Evolutionary conservation across 495 filamentous ascomycete genomes (phyloP).

Genomic region (Penicillium psychrofluorescens): DNA sequence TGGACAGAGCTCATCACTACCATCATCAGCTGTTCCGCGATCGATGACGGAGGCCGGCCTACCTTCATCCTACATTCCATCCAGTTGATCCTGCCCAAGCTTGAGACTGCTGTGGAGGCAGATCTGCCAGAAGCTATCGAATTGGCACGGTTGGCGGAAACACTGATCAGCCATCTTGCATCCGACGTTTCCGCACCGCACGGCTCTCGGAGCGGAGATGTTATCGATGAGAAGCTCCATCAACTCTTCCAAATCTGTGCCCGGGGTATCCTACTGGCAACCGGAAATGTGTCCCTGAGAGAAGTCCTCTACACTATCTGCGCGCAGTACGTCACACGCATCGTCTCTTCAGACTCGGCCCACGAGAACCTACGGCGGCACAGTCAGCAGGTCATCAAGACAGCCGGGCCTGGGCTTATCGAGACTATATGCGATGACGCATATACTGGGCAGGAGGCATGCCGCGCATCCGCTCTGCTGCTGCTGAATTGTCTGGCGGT

Average conservation of each 20-base stretch:
- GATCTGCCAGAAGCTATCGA: slow-evolving; percentile 59
- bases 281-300: slow-evolving; percentile 61
- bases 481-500: slow-evolving; percentile 64
- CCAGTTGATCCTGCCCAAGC: slow-evolving; percentile 76
- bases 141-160: slow-evolving; percentile 69
- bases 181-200: slow-evolving; percentile 40
- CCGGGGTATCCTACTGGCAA: slow-evolving; percentile 63
- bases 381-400: slow-evolving; percentile 66
- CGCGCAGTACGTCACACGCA: slow-evolving; percentile 72
- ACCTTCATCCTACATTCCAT: slow-evolving; percentile 77
- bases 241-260: slow-evolving; percentile 83
- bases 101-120: slow-evolving; percentile 63
- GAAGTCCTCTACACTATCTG: slow-evolving; percentile 83
- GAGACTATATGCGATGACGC: slow-evolving; percentile 92
- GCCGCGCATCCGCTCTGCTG: slow-evolving; percentile 75
- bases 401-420: slow-evolving; percentile 68
- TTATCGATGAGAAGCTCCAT: slow-evolving; percentile 81
- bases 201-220: slow-evolving; percentile 50
- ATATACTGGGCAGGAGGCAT: slow-evolving; percentile 70
- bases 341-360: slow-evolving; percentile 42
- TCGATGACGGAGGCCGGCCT: slow-evolving; percentile 57
- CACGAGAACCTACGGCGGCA: slow-evolving; percentile 45
- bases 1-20: slow-evolving; percentile 80
- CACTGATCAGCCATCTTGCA: slow-evolving; percentile 66
- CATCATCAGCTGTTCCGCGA: slow-evolving; percentile 68